Conservation (phyloP, 2,329 filamentous ascomycete genomes). For the Akanthomyces muscarius region DNA sequence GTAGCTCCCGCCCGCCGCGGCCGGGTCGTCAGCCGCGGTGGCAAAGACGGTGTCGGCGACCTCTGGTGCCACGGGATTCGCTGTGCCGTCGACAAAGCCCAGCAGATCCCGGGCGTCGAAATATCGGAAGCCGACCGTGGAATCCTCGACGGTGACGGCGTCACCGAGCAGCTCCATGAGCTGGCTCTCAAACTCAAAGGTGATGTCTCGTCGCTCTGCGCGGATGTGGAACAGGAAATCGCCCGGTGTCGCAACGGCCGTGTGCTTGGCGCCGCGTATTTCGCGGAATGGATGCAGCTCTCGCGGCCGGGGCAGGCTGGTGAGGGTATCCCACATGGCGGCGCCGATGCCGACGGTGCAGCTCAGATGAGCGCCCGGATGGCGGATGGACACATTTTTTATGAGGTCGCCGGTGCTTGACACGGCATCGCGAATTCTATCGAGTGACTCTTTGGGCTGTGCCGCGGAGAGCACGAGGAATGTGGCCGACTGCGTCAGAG, state of each 20-base stretch:
- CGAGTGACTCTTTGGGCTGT: conserved; percentile 31
- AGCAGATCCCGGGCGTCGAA: conserved; percentile 56
- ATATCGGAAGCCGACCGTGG: conserved; percentile 55
- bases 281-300: conserved; percentile 50
- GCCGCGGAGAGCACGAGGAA: conserved; percentile 48
- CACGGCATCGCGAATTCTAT: conserved; percentile 41
- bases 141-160: conserved; percentile 45
- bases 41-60: conserved; percentile 43
- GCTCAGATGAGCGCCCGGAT: conserved; percentile 42
- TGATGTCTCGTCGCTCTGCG: conserved; percentile 51
- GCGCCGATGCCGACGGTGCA: conserved; percentile 54
- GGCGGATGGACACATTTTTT: conserved; percentile 52
- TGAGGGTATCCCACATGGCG: conserved; percentile 46
- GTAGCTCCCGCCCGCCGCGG: conserved; percentile 48
- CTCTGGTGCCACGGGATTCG: conserved; percentile 49
- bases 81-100: conserved; percentile 58
- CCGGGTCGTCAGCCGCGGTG: conserved; percentile 36
- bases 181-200: conserved; percentile 56
- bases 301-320: conserved; percentile 38
- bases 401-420: conserved; percentile 41
- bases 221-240: conserved; percentile 58
- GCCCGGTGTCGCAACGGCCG: conserved; percentile 51
- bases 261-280: conserved; percentile 45
- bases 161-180: conserved; percentile 46
- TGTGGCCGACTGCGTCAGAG: conserved; percentile 48